These are phyloP conservation scores for Epichloe glyceriae DNA, from an alignment of 2,329 filamentous ascomycete genomes.

Conservation along the genomic window DNA sequence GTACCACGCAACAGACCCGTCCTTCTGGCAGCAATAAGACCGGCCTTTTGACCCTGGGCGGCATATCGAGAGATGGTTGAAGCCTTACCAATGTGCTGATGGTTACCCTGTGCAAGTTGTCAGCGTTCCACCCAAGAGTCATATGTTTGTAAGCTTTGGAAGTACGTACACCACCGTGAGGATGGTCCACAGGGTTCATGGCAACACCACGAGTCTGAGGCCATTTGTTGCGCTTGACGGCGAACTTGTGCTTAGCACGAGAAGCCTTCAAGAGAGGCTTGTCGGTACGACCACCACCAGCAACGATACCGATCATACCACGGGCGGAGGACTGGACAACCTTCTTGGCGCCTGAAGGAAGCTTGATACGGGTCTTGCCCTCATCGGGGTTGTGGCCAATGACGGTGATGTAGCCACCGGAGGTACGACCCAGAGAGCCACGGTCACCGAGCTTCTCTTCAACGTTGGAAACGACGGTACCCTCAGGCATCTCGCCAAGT, in stretches of 20 bases:
- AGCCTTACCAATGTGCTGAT: conserved; percentile 99
- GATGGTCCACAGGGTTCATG: conserved; percentile 99
- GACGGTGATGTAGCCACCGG: conserved; percentile 98
- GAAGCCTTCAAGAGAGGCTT: conserved; percentile 99
- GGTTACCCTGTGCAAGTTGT: conserved; percentile 66
- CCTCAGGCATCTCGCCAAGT: conserved; percentile 87
- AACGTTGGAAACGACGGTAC: conserved; percentile 98
- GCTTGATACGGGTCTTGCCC: conserved; percentile 99
- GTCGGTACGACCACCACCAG: conserved; percentile 98
- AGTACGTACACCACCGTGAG: conserved; percentile 71
- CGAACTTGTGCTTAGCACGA: conserved; percentile 99
- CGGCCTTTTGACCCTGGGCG: conserved; percentile 97
- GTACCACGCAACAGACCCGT: conserved; percentile 99
- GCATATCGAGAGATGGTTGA: conserved; percentile 99
- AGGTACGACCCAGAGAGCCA: conserved; percentile 90
- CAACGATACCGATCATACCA: conserved; percentile 99
- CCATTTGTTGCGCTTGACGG: conserved; percentile 99
- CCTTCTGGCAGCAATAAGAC: conserved; percentile 99
- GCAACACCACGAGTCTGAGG: conserved; percentile 99
- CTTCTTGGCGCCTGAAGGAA: conserved; percentile 98
- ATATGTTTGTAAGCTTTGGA: not conserved
- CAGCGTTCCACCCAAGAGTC: conserved; percentile 20
- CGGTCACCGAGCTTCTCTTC: conserved; percentile 98
- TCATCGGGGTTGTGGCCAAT: conserved; percentile 97
- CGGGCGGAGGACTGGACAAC: conserved; percentile 80